Percentiles rank a stretch among this genome's conserved stretches.
Evolutionary conservation across 148 eudicot species (phyloP).

Genomic region (Mesembryanthemum crystallinum): DNA sequence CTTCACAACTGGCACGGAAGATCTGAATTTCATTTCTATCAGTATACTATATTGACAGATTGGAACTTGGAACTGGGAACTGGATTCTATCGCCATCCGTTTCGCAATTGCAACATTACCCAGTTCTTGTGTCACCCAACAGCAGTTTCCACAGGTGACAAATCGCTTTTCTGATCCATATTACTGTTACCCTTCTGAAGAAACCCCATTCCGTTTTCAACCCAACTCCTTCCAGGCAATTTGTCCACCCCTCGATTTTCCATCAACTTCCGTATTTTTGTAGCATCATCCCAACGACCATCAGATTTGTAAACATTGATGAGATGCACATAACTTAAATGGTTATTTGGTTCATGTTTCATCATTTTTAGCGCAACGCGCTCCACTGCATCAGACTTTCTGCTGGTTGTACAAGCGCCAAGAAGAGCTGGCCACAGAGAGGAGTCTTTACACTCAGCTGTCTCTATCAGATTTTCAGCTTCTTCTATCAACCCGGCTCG

Average conservation of each 20-base stretch:
- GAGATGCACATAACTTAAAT: slow-evolving; percentile 77
- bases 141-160: neutral
- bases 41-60: neutral
- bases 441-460: slow-evolving; percentile 40
- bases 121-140: neutral
- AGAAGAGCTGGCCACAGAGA: slow-evolving; percentile 78
- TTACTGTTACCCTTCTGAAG: neutral
- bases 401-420: slow-evolving; percentile 66
- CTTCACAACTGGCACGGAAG: too few relatives aligned
- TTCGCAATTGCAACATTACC: neutral
- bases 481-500: slow-evolving; percentile 77
- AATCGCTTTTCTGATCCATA: neutral
- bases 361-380: slow-evolving; percentile 73
- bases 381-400: slow-evolving; percentile 61
- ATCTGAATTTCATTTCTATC: too few relatives aligned
- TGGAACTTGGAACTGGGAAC: neutral
- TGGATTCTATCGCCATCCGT: neutral
- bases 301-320: slow-evolving; percentile 61
- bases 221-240: slow-evolving; percentile 75
- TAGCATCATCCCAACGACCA: slow-evolving; percentile 76
- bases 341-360: slow-evolving; percentile 57
- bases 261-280: slow-evolving; percentile 50
- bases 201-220: slow-evolving; percentile 34
- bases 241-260: slow-evolving; percentile 62
- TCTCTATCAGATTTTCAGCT: slow-evolving; percentile 63